Evolutionary conservation across 148 eudicot species (phyloP).

Genomic region (Chenopodium berlandieri): DNA sequence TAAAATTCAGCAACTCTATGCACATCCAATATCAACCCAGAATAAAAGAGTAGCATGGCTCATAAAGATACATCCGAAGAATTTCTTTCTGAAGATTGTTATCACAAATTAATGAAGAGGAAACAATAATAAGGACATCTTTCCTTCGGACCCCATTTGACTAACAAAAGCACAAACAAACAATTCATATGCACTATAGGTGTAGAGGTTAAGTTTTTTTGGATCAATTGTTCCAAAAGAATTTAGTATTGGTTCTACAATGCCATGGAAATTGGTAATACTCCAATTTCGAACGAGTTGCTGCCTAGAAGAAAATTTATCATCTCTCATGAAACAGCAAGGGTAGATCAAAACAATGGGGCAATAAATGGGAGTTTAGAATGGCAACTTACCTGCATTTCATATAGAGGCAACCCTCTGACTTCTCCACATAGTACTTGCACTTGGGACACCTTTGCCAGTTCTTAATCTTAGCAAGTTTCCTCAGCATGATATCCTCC

Average conservation of each 20-base stretch:
- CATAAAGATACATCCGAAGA: not conserved
- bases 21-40: not conserved
- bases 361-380: not conserved
- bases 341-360: not conserved
- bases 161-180: not conserved
- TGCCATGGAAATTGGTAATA: not conserved
- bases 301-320: not conserved
- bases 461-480: constrained; percentile 51
- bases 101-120: not conserved
- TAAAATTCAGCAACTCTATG: not conserved
- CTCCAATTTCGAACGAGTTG: not conserved
- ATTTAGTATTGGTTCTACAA: not conserved
- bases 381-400: constrained; percentile 48
- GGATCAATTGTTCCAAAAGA: not conserved
- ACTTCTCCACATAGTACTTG: constrained; percentile 54
- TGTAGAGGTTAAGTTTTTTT: not conserved
- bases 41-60: not conserved
- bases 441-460: constrained; percentile 75
- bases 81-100: not conserved
- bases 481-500: constrained; percentile 53
- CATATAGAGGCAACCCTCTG: constrained; percentile 56
- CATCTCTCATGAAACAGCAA: not conserved
- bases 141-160: not conserved
- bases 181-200: not conserved
- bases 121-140: not conserved